Base-by-base conservation (phyloP, 2,329 filamentous ascomycete species). In the Didymella keratinophila region DNA sequence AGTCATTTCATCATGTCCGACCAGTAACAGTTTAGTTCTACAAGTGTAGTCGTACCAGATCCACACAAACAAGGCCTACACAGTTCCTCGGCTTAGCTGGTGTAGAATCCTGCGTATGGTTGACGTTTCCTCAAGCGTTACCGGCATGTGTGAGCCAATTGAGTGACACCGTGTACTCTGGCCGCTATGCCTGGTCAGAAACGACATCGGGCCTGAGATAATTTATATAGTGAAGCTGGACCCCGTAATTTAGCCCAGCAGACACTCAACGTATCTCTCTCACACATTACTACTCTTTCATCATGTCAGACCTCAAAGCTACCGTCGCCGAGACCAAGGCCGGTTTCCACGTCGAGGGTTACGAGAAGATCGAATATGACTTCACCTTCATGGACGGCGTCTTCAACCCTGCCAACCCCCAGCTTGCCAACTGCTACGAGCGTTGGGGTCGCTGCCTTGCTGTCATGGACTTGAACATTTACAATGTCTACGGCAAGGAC, bases 301-400 rank as follows among this genome's bases (percentile, higher is more conserved):
- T 64, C 62, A 90, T 91, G 88, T 91, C 88, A 72, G 87, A 91
- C 73, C 83, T 75, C 18, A 88, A 86, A 70, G 88, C 88, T 57
- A 83, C 83, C 52, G 87, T 91, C 63, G 77, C 81, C 60, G 84
- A 88, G 78, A 90, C 86, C 61, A 77, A 82, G 66, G 80, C 82
- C 60, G 89, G 88, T 36, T 91, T 91, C 77, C 86, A 89, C 64
- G 88, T 91, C 60, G 85, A 87, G 66, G 89, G 89, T 23, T 90
- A 89, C 67, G 89, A 91, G 80, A 91, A 89, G 81, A 90, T 91
- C 71, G 85, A 89, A 70, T 91, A 91, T 72, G 87, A 90, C 76
- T 91, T 91, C 74, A 86, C 86, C 53, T 90, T 91, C 76, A 82
- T 91, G 45, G 88, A 91, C 66, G 86, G 84, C 46, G 82, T 91